Evolutionary conservation across 2,329 filamentous ascomycete genomes (phyloP).

Genomic region (Fragosphaeria purpurea): DNA sequence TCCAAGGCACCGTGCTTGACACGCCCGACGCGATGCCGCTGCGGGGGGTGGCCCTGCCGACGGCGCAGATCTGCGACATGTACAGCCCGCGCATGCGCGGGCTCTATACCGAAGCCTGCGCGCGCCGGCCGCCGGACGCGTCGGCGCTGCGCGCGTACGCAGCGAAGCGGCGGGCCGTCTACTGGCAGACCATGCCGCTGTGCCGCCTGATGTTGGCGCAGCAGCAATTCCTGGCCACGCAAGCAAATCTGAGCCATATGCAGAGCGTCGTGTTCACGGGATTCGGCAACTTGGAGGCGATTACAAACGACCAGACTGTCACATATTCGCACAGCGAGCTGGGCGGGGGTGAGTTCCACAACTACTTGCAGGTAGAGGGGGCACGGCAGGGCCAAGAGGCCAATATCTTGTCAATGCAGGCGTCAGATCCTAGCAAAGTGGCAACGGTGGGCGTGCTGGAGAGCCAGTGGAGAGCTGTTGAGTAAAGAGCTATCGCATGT

Average conservation of each 20-base stretch:
- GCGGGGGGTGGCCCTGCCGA: slow-evolving; percentile 16
- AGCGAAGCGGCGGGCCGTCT: slow-evolving; percentile 20
- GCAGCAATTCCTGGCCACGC: neutral
- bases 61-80: slow-evolving; percentile 23
- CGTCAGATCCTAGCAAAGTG: no score
- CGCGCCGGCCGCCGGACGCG: slow-evolving; percentile 13
- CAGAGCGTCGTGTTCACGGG: neutral
- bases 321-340: slow-evolving; percentile 1
- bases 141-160: slow-evolving; percentile 18
- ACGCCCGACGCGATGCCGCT: slow-evolving; percentile 13
- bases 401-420: no score
- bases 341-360: no score
- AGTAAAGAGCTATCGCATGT: no score
- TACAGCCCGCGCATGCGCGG: slow-evolving; percentile 30
- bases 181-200: slow-evolving; percentile 22
- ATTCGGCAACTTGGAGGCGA: neutral
- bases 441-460: no score
- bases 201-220: slow-evolving; percentile 8
- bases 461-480: no score
- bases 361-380: no score
- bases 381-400: no score
- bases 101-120: slow-evolving; percentile 20
- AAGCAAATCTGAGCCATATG: neutral
- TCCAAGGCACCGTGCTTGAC: slow-evolving; percentile 19
- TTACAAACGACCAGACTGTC: neutral